Evolutionary conservation across 2,329 filamentous ascomycete species (phyloP), one percentile per base, ranked within the genome.

Genomic region (Fusarium pilosicola): DNA sequence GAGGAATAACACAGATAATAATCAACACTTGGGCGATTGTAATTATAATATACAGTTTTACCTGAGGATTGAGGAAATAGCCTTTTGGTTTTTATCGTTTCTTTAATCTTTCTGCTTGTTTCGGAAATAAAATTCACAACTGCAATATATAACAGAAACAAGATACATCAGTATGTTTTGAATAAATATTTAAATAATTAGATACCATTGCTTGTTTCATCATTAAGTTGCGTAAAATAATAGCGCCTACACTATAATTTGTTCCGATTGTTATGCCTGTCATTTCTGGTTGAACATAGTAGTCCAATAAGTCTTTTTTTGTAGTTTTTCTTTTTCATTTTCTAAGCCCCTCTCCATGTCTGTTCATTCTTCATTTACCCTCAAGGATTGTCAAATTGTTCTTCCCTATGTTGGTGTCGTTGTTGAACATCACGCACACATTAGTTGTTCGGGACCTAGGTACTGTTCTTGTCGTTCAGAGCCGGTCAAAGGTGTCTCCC

Each of bases 151-250:
- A 61, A 26, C 36, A 41, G 30, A 51, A 51, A 36, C 12, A 26
- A 56, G 49, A 69, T 56, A 62, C 55, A 28, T 52, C 24, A n/a
- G 41, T 39, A 58, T 70, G 26, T 59, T 26, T 64, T 42, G 10
- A 30, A 54, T 32, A 28, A 44, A 52, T 54, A 48, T 34, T 54
- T 30, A 20, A 34, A 52, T 30, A 45, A 63, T 38, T 20, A 54
- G 30, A 26, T 44, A 36, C 42, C 38, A 24, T 17, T 63, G 18
- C 45, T 30, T 45, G 34, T 38, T 48, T 46, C 38, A 30, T 39
- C 28, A 48, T 34, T 28, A 30, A 54, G 42, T 32, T 57, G 45
- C 51, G 26, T n/a, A 58, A 26, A 45, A 45, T 30, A 3, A 58
- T 38, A 30, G 26, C 26, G 42, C 20, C 20, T 11, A 30, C 9